These are phyloP conservation scores for Solanum chaucha DNA, from an alignment of 257 asterid species.

Conservation along the genomic window DNA sequence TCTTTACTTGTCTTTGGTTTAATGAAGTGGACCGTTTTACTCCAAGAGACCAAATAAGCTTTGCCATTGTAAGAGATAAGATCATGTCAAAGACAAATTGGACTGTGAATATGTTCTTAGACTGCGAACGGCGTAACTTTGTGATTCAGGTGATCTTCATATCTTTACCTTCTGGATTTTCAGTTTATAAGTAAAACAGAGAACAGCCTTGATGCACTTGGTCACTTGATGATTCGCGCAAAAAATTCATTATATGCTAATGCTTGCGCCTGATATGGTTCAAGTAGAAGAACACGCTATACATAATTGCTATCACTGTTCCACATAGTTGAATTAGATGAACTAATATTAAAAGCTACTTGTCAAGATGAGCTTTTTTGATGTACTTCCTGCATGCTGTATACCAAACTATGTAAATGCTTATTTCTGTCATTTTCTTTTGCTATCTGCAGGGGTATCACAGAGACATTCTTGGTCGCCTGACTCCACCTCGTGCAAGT, in stretches of 20 bases:
- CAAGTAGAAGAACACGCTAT: not conserved
- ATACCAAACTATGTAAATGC: not conserved
- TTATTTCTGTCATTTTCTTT: not conserved
- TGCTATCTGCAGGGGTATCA: slow-evolving; percentile 67
- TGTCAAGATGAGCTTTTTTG: not conserved
- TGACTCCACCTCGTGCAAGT: slow-evolving; percentile 26
- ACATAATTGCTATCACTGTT: not conserved
- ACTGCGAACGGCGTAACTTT: slow-evolving; percentile 87
- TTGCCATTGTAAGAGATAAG: slow-evolving; percentile 83
- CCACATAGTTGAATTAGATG: not conserved
- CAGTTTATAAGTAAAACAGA: not conserved
- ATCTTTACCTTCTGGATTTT: not conserved
- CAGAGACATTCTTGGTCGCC: slow-evolving; percentile 57
- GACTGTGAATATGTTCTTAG: slow-evolving; percentile 79
- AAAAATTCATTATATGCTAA: not conserved
- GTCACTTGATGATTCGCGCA: not conserved
- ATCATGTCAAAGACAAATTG: slow-evolving; percentile 65
- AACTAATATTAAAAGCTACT: not conserved
- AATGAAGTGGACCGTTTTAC: slow-evolving; percentile 94
- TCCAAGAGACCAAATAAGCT: slow-evolving; percentile 90
- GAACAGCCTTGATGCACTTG: not conserved
- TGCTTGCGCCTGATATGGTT: not conserved
- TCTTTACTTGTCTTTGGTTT: slow-evolving; percentile 92
- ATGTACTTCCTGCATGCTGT: not conserved
- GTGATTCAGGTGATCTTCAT: slow-evolving; percentile 65